phyloP scores from a whole-genome alignment of 176 grass and related monocot genomes.

The Zizania latifolia region DNA sequence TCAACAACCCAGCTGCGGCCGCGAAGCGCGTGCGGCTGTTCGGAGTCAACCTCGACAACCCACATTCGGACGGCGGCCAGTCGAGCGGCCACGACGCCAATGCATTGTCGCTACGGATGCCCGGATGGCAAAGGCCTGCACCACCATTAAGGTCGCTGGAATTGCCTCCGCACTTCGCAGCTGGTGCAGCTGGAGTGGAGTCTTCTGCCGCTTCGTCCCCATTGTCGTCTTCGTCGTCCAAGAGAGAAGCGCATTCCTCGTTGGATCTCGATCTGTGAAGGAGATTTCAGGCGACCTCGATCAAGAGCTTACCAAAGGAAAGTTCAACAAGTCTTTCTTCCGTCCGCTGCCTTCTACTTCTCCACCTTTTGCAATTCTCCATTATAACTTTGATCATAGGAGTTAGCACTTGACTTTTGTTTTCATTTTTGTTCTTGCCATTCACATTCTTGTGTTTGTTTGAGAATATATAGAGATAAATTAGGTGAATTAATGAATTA shows the following conservation, averaged over 20 bases:
- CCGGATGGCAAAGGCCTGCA: constrained; percentile 48
- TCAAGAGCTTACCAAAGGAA: constrained; percentile 49
- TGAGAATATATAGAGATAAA: constrained; percentile 56
- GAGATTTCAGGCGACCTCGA: not conserved
- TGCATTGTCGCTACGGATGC: constrained; percentile 52
- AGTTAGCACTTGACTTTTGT: constrained; percentile 37
- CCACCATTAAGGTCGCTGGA: constrained; percentile 35
- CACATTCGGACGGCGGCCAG: constrained; percentile 26
- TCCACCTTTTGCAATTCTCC: constrained; percentile 45
- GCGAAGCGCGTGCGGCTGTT: constrained; percentile 85
- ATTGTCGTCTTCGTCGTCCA: constrained; percentile 61
- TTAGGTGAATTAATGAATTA: constrained; percentile 34
- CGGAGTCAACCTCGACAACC: constrained; percentile 88
- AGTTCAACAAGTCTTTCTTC: constrained; percentile 59
- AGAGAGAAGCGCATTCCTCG: constrained; percentile 66
- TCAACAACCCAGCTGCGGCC: constrained; percentile 27
- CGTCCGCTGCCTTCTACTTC: constrained; percentile 18
- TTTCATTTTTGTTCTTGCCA: constrained; percentile 33
- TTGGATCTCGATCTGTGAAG: constrained; percentile 95
- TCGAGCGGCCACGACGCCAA: constrained; percentile 33
- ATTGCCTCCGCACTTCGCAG: constrained; percentile 23
- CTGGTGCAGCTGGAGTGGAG: constrained; percentile 18
- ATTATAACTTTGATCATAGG: constrained; percentile 56
- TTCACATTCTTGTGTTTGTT: constrained; percentile 54
- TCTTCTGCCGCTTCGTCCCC: constrained; percentile 41